phyloP scores from a whole-genome alignment of 306 rosid species.

The Casuarina glauca region DNA sequence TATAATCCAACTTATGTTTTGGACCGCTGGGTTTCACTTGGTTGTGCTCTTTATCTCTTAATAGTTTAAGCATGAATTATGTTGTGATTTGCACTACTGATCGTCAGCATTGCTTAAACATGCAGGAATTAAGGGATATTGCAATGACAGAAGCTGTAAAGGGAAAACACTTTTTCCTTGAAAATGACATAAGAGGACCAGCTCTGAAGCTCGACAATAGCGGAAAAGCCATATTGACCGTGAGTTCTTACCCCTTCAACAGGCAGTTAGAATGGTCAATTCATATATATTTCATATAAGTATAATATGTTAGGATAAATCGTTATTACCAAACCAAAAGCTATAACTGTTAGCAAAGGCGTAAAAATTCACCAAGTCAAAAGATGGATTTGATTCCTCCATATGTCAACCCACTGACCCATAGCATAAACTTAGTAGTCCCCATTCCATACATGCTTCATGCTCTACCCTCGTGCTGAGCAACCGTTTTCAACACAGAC shows the following conservation, averaged over 20 bases:
- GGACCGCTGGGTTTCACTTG: neutral
- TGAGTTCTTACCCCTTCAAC: slow-evolving; percentile 34
- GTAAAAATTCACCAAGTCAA: too few species aligned
- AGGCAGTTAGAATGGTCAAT: neutral
- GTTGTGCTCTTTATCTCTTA: slow-evolving; percentile 4
- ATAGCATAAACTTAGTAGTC: neutral
- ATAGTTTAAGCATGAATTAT: neutral
- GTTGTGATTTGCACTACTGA: neutral
- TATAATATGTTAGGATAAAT: neutral
- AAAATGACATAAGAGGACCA: slow-evolving; percentile 81
- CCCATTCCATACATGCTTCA: neutral
- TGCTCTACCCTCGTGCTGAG: neutral
- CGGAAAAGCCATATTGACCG: slow-evolving; percentile 88
- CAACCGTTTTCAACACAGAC: neutral
- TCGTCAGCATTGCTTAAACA: slow-evolving; percentile 19
- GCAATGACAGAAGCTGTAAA: slow-evolving; percentile 65
- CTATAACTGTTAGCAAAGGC: too few species aligned
- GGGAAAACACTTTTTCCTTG: slow-evolving; percentile 86
- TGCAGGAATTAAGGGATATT: slow-evolving; percentile 87
- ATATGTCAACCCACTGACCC: too few species aligned
- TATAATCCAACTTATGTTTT: neutral
- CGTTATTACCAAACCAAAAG: too few species aligned
- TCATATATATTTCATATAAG: neutral
- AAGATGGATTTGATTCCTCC: too few species aligned
- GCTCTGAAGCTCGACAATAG: slow-evolving; percentile 83